Evolutionary conservation across 2,329 filamentous ascomycete species (phyloP), one percentile per base, ranked within the genome.

Genomic region (Ophiocordyceps robertsii): DNA sequence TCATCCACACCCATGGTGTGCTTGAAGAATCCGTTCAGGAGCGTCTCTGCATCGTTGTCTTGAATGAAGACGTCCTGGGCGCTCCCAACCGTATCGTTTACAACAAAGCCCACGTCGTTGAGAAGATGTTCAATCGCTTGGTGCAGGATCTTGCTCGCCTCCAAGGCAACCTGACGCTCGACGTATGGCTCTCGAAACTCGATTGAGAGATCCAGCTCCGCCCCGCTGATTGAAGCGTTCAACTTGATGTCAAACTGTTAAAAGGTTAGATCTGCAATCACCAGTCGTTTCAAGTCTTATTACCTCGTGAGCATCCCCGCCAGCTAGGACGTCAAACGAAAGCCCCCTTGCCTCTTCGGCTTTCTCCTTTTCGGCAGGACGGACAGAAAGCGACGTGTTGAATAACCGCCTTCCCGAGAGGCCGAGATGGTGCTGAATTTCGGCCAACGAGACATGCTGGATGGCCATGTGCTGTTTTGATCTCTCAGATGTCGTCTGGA

Each of bases 361-460:
- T 33, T 37, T 35, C n/a, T 16, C 19, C 31, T 41, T 42, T n/a
- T 36, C 41, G 10, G 37, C 42, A 16, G 50, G 52, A 38, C 60
- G 57, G 39, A 59, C 55, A 0, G 59, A 60, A 8, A 62, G 49
- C 1, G 55, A 50, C 4, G 52, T 59, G 43, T 62, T 61, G 45
- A 62, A 62, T 12, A 61, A 29, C 5, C 43, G 40, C 8, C 43
- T 41, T 1, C 44, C 48, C 2, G 47, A 54, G 2, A 53, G 44
- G 12, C 49, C 47, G 4, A 61, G 40, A 13, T 53, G 53, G 27
- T 57, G 57, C 42, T 70, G 67, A 11, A 71, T 66, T 39, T 64
- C 62, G 6, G 67, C 66, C 17, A 70, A 56, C 3, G 71, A 72
- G 47, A 67, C 69, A 43, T 60, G 64, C 45, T 74, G 71, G 46